phyloP scores from a whole-genome alignment of 2,329 filamentous ascomycete genomes.

The Nemania bipapillata region DNA sequence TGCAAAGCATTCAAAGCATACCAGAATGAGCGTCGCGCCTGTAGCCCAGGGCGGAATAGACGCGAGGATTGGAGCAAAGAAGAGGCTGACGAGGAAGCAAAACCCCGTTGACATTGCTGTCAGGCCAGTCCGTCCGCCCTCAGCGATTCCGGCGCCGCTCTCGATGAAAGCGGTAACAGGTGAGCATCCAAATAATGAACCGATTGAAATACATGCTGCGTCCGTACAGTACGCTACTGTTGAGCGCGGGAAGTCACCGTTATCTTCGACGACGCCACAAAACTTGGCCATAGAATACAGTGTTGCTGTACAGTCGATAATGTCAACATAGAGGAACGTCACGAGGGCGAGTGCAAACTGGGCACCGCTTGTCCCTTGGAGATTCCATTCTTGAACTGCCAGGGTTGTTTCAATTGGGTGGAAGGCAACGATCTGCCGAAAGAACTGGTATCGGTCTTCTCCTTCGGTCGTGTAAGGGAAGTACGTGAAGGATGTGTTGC shows the following conservation, averaged over 20 bases:
- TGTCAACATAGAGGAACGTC: slow-evolving; percentile 82
- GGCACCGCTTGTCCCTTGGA: slow-evolving; percentile 63
- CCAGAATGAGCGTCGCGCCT: slow-evolving; percentile 76
- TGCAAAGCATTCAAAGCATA: slow-evolving; percentile 49
- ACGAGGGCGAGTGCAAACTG: slow-evolving; percentile 78
- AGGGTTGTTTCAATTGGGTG: slow-evolving; percentile 74
- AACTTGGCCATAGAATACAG: slow-evolving; percentile 85
- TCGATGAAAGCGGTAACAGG: slow-evolving; percentile 81
- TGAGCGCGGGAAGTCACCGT: slow-evolving; percentile 86
- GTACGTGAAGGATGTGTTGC: slow-evolving; percentile 75
- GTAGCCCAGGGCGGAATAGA: slow-evolving; percentile 83
- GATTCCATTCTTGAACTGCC: slow-evolving; percentile 73
- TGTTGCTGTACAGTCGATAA: slow-evolving; percentile 80
- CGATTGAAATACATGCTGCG: slow-evolving; percentile 76
- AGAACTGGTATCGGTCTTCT: slow-evolving; percentile 74
- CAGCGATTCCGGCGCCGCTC: slow-evolving; percentile 78
- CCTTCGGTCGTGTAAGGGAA: slow-evolving; percentile 75
- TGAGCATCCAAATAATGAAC: slow-evolving; percentile 74
- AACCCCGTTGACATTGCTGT: slow-evolving; percentile 75
- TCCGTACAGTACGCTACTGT: slow-evolving; percentile 82
- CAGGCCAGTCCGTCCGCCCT: slow-evolving; percentile 77
- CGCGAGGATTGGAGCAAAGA: slow-evolving; percentile 80
- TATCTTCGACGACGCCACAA: slow-evolving; percentile 71
- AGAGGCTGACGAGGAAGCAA: slow-evolving; percentile 76
- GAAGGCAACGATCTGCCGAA: slow-evolving; percentile 77